A percentile compares a stretch with the other conserved stretches of the same genome.
phyloP scores from a whole-genome alignment of 179 eudicot genomes.

The Beta macrorhiza region DNA sequence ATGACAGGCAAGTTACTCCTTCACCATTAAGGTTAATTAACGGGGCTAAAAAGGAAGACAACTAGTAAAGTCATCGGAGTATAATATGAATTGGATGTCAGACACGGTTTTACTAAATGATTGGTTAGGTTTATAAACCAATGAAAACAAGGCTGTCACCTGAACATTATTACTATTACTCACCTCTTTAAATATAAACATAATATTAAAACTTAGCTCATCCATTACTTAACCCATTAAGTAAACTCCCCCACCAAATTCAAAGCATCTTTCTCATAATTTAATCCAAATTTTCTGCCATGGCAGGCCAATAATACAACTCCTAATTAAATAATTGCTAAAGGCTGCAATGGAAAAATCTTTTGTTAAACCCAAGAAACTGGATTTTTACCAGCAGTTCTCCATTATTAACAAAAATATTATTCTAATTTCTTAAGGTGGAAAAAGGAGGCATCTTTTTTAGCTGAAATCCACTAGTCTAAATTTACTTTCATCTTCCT shows the following conservation, averaged over 20 bases:
- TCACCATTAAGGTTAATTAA: conserved; percentile 12
- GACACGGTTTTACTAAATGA: conserved; percentile 32
- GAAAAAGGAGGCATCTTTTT: conserved; percentile 39
- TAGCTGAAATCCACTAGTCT: conserved; percentile 46
- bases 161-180: conserved; percentile 23
- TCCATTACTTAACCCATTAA: conserved; percentile 21
- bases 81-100: conserved; percentile 24
- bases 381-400: conserved; percentile 48
- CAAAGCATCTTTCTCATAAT: conserved; percentile 39
- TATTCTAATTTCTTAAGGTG: conserved; percentile 26
- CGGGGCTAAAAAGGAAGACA: conserved; percentile 2
- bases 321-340: conserved; percentile 20
- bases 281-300: conserved; percentile 10
- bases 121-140: conserved; percentile 31
- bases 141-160: conserved; percentile 36
- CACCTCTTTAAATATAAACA: neutral
- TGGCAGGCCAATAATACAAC: conserved; percentile 46
- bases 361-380: conserved; percentile 39
- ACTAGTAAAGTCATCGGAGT: neutral
- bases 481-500: neutral
- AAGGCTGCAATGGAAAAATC: conserved; percentile 38
- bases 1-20: conserved; percentile 3
- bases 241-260: conserved; percentile 28
- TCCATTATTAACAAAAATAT: conserved; percentile 24
- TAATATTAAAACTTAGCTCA: neutral